Evolutionary conservation across 2,329 filamentous ascomycete species (phyloP), one percentile per base, ranked within the genome.

Genomic region (Fonsecaea pugnacius): DNA sequence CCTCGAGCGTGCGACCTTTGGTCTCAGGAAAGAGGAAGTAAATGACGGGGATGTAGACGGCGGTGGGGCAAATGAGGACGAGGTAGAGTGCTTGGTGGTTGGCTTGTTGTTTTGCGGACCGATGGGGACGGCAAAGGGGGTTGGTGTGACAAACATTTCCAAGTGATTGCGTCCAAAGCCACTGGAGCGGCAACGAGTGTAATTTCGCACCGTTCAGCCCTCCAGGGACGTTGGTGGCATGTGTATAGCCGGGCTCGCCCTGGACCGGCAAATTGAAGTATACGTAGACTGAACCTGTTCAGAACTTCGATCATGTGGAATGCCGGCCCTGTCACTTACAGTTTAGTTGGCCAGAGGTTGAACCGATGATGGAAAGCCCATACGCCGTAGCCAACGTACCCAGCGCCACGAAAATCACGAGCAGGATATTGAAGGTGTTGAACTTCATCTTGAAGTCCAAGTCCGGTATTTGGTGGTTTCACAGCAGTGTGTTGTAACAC

Each of bases 11-110:
- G 10, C 73, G 69, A 33, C 71, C 71, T 55, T 74, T 74, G 10
- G 73, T 75, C 57, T 75, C 73, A 0, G 72, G 72, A 10, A 74
- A 67, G 10, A 69, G 21, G 33, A 76, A 74, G 55, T 71, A 77
- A 12, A 77, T 71, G 18, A 69, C 80, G 1, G 82, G 82, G 73
- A 89, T 90, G 79, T 92, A 91, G 16, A 87, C 90, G 72, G 93
- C 93, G 67, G 93, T 81, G 75, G 92, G 85, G 76, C 92, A 93
- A 68, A 86, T 86, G 70, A 84, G 21, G 8, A 43, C 38, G 2
- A 43, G 38, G 38, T 43, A 43, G 16, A 43, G 16, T 27, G 12
- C 16, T 8, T 3, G 5, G 75, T 85, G 16, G 18, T 10, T 36
- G 3, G 14, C 9, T 33, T 33, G 14, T 7, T 12, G 14, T 33